A percentile compares a stretch with the other conserved stretches of the same genome.
Evolutionary conservation across 352 stramenopile genomes (phyloP).

Genomic region (Globisporangium recalcitrans): DNA sequence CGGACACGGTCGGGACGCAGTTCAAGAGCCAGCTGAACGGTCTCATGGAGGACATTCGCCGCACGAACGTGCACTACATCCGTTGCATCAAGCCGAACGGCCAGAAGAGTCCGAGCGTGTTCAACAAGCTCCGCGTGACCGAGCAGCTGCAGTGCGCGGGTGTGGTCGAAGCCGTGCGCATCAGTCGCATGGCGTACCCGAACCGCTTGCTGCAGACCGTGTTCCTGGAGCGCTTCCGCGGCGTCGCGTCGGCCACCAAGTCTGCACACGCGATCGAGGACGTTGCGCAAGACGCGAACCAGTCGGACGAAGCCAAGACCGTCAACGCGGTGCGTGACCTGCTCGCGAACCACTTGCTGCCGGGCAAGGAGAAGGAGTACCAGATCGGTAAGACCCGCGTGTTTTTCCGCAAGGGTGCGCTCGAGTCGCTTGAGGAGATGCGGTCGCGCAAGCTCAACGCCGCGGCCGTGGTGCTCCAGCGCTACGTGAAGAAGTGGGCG

Average conservation of each 20-base stretch:
- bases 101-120: slow-evolving; percentile 85
- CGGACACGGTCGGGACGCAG: slow-evolving; percentile 88
- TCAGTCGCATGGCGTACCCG: slow-evolving; percentile 97
- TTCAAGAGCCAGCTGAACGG: slow-evolving; percentile 64
- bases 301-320: slow-evolving; percentile 38
- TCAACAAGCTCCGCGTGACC: slow-evolving; percentile 90
- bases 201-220: slow-evolving; percentile 92
- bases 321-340: slow-evolving; percentile 40
- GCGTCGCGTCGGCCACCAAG: slow-evolving; percentile 30
- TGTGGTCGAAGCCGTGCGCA: slow-evolving; percentile 97
- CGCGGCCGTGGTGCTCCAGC: slow-evolving; percentile 75
- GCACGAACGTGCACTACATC: slow-evolving; percentile 77
- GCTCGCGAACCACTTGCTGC: slow-evolving; percentile 56
- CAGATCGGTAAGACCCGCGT: slow-evolving; percentile 90
- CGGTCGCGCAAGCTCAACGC: slow-evolving; percentile 75
- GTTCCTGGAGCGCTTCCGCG: slow-evolving; percentile 83
- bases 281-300: neutral
- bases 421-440: slow-evolving; percentile 89
- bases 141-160: slow-evolving; percentile 97
- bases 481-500: slow-evolving; percentile 79
- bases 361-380: slow-evolving; percentile 58
- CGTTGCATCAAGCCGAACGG: slow-evolving; percentile 88
- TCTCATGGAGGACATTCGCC: slow-evolving; percentile 70
- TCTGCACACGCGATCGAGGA: slow-evolving; percentile 2
- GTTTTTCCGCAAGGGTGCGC: slow-evolving; percentile 90